Percentiles rank a stretch among this genome's conserved stretches.
These are phyloP conservation scores for Clitopilus hobsonii DNA, from an alignment of 768 basidiomycete genomes.

Conservation along the genomic window DNA sequence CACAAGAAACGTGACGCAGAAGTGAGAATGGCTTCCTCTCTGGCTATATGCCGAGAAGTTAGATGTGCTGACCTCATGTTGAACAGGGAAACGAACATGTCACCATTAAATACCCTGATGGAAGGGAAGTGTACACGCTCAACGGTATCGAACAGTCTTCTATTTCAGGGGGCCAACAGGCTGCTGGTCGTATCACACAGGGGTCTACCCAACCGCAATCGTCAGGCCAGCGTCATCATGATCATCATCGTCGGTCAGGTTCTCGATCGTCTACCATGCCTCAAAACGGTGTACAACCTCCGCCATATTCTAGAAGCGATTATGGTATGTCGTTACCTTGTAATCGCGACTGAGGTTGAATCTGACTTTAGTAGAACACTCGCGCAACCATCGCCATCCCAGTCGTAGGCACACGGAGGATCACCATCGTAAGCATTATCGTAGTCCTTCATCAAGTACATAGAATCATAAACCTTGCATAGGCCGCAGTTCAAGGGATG, in stretches of 20 bases:
- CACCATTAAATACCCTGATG: constrained; percentile 61
- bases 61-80: constrained; percentile 5
- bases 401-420: not conserved
- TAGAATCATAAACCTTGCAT: no score
- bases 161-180: not conserved
- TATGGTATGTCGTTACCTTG: not conserved
- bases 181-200: constrained; percentile 21
- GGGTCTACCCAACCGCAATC: not conserved
- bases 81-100: constrained; percentile 72
- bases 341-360: no score
- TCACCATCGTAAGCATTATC: not conserved
- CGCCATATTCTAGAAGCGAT: constrained; percentile 17
- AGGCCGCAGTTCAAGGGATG: no score
- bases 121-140: constrained; percentile 58
- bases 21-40: constrained; percentile 31
- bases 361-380: not conserved
- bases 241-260: constrained; percentile 9
- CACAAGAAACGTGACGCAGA: constrained; percentile 50
- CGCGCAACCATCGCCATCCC: not conserved
- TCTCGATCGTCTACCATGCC: constrained; percentile 16
- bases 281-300: constrained; percentile 19
- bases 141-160: constrained; percentile 56
- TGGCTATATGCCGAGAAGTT: constrained; percentile 3
- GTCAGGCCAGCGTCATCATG: not conserved
- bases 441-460: not conserved